These are phyloP conservation scores for Atalantia buxifolia DNA, from an alignment of 345 rosid genomes.

Conservation along the genomic window DNA sequence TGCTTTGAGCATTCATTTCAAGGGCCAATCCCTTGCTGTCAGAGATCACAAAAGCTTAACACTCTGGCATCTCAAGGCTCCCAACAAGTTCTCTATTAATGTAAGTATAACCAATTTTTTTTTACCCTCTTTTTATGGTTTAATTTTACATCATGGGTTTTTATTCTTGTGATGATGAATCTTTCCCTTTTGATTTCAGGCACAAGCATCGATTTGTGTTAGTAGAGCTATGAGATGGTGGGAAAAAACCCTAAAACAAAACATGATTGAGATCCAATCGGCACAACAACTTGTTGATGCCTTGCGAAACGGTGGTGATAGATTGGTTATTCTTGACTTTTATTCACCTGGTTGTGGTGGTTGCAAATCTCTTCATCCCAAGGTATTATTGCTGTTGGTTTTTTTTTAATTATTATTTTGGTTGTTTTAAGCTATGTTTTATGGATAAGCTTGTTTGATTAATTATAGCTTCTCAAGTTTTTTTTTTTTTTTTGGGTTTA, in stretches of 20 bases:
- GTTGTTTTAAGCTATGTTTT: not conserved
- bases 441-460: not conserved
- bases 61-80: constrained; percentile 28
- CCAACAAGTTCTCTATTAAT: constrained; percentile 23
- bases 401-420: too few relatives aligned
- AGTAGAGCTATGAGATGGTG: constrained; percentile 68
- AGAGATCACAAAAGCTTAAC: constrained; percentile 28
- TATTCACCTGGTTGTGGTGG: constrained; percentile 89
- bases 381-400: constrained; percentile 29
- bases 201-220: constrained; percentile 42
- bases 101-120: constrained; percentile 28
- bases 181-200: constrained; percentile 19
- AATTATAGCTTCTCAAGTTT: not conserved
- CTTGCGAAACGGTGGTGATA: constrained; percentile 54
- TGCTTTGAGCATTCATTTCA: constrained; percentile 28
- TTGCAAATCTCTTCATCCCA: constrained; percentile 81
- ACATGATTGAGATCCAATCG: constrained; percentile 65
- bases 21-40: constrained; percentile 30
- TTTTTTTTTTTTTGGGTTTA: not conserved
- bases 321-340: constrained; percentile 60
- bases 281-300: constrained; percentile 60
- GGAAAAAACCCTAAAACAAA: constrained; percentile 58
- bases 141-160: not conserved
- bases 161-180: not conserved
- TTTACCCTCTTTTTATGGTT: too few relatives aligned